phyloP scores from a whole-genome alignment of 192 early-diverging fungal genomes.

The Backusella tarrabulga region DNA sequence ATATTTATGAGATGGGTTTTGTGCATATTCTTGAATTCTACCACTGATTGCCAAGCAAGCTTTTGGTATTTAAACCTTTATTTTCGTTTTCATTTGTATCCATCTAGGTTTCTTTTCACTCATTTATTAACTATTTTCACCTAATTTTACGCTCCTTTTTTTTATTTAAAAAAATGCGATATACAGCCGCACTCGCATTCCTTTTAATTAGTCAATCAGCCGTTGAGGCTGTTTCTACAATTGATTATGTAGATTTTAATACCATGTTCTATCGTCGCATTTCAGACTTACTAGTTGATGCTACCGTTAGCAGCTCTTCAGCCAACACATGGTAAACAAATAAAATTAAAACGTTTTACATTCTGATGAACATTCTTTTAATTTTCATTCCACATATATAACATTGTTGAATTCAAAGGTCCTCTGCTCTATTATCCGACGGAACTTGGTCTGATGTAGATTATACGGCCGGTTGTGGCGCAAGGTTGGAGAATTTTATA shows the following conservation, averaged over 20 bases:
- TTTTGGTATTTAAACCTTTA: background rate
- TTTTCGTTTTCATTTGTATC: background rate
- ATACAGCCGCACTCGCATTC: background rate
- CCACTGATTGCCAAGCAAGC: background rate
- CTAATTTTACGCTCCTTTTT: background rate
- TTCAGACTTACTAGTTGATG: background rate
- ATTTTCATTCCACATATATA: background rate
- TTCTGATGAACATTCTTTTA: background rate
- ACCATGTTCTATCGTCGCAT: background rate
- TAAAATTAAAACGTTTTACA: background rate
- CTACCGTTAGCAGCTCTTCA: background rate
- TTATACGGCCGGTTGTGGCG: constrained; percentile 17
- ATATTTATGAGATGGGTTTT: background rate
- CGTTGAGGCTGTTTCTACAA: background rate
- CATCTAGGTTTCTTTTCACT: background rate
- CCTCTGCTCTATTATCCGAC: background rate
- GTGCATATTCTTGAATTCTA: background rate
- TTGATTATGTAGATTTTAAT: background rate
- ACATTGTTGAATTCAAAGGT: background rate
- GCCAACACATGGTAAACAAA: background rate
- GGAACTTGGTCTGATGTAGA: constrained; percentile 24
- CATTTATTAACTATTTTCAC: background rate
- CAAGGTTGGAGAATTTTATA: background rate
- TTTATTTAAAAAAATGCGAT: background rate
- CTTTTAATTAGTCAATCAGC: background rate